Evolutionary conservation across 2,329 filamentous ascomycete genomes (phyloP).

Genomic region (Aspergillus fumigatus): DNA sequence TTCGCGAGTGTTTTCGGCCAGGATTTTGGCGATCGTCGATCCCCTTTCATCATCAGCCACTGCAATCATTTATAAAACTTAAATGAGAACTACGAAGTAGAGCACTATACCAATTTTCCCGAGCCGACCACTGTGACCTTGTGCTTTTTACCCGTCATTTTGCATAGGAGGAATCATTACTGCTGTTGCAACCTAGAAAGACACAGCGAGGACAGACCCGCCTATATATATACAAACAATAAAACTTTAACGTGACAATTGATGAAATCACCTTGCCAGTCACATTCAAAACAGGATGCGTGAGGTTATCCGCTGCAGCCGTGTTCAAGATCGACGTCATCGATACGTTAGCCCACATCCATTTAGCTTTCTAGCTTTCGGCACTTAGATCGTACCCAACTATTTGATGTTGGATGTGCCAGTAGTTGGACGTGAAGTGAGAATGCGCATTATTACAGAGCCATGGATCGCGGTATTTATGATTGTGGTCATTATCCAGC

Average conservation of each 20-base stretch:
- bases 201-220: too few relatives aligned
- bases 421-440: too few relatives aligned
- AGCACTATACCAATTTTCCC: constrained; percentile 76
- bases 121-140: constrained; percentile 72
- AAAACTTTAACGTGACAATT: not conserved
- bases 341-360: not conserved
- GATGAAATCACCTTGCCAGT: not conserved
- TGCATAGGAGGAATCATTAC: not conserved
- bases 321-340: not conserved
- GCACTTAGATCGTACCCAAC: not conserved
- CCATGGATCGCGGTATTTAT: not conserved
- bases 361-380: too few relatives aligned
- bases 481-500: too few relatives aligned
- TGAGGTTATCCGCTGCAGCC: not conserved
- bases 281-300: not conserved
- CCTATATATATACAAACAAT: not conserved
- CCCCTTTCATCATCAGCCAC: constrained; percentile 54
- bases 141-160: constrained; percentile 6
- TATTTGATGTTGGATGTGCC: too few relatives aligned
- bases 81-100: not conserved
- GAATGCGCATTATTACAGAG: not conserved
- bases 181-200: not conserved
- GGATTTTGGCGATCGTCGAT: constrained; percentile 90
- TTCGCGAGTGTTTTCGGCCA: constrained; percentile 78
- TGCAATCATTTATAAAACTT: not conserved